These are phyloP conservation scores for Datura wrightii DNA, from an alignment of 257 asterid genomes.

Conservation along the genomic window DNA sequence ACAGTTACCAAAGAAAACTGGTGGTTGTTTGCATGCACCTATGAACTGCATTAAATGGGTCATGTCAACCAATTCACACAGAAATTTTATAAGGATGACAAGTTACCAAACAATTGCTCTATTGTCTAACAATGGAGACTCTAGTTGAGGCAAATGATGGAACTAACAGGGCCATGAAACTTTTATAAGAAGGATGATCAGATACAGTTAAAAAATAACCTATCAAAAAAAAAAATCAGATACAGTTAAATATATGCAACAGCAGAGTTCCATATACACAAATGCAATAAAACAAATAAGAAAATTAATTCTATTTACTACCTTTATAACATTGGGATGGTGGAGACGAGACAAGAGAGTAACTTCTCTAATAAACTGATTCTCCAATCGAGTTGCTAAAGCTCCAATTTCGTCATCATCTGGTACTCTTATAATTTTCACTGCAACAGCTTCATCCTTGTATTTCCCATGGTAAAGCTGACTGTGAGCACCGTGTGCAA, in stretches of 20 bases:
- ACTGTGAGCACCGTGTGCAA: constrained; percentile 74
- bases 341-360: constrained; percentile 70
- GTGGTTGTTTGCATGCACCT: constrained; percentile 64
- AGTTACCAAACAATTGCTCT: constrained; percentile 12
- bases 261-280: not conserved
- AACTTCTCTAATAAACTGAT: constrained; percentile 67
- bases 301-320: constrained; percentile 32
- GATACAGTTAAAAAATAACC: not conserved
- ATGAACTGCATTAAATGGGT: constrained; percentile 54
- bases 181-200: not conserved
- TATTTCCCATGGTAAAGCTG: constrained; percentile 71
- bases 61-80: constrained; percentile 31
- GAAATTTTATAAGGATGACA: not conserved
- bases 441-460: constrained; percentile 65
- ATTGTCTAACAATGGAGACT: not conserved
- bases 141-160: not conserved
- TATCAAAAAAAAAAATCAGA: constrained; percentile 8
- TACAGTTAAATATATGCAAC: not conserved
- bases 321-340: constrained; percentile 70
- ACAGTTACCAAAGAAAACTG: constrained; percentile 42
- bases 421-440: constrained; percentile 61
- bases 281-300: not conserved
- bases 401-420: constrained; percentile 72
- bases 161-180: not conserved
- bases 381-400: constrained; percentile 60